Evolutionary conservation across 768 basidiomycete genomes (phyloP), one percentile per base, ranked within the genome.

Genomic region (Lactifluus pinguis): DNA sequence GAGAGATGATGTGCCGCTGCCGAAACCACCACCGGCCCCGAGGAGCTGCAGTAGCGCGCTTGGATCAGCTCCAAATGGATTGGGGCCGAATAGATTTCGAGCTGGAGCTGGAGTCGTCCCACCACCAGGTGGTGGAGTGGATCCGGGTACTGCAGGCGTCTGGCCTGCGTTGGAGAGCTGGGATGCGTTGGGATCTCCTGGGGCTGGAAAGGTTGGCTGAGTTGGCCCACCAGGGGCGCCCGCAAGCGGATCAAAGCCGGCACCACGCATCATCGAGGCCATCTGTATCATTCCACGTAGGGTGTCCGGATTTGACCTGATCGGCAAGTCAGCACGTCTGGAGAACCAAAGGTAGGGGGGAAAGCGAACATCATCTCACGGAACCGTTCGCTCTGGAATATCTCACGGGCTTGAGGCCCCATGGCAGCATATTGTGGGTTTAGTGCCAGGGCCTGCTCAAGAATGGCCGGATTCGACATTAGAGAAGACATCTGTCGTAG

Each of bases 381-480:
- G 70, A 92, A 91, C 47, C 79, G 76, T 34, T 85, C 83, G 69
- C 83, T 87, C 69, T 87, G 86, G 73, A 92, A 88, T 49, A 89
- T 77, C 61, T 86, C 77, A 21, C 93, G 79, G 17, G 92, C 82
- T 68, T 91, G 89, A 0, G 92, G 92, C 1, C 79, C 89, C 83
- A 94, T 87, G 0, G 75, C 71, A 32, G 82, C 74, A 67, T 89
- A 76, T 66, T 92, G 84, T 0, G 95, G 94, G 72, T 92, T 89
- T 55, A 81, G 80, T 0, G 85, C 80, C 65, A 95, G 86, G 67
- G 95, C 76, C 72, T 94, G 86, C 59, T 98, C 95, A 54, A 98
- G 74, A 51, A 98, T 76, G n/a, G 83, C 84, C 0, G 95, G 95
- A 68, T 95, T 88, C 7, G 85, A 83, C 83, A 98, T 87, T 73